These are phyloP conservation scores for Priceomyces fermenticarens DNA, from an alignment of 805 yeast species.

Conservation along the genomic window DNA sequence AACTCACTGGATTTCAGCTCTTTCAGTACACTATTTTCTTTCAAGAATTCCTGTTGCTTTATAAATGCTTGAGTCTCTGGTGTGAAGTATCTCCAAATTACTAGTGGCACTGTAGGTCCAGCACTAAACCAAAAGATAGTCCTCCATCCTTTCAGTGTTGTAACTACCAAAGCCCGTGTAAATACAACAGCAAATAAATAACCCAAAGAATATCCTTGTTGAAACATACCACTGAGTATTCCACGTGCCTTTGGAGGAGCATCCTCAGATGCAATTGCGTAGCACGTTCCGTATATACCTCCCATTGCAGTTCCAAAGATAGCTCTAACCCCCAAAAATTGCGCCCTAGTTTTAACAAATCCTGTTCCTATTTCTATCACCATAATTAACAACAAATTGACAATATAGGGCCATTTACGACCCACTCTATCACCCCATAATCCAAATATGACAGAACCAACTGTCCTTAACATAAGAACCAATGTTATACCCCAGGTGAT, in stretches of 20 bases:
- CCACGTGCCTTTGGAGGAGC: slow-evolving; percentile 55
- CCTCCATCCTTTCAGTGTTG: slow-evolving; percentile 55
- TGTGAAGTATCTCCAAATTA: slow-evolving; percentile 27
- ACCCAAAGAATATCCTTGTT: slow-evolving; percentile 78
- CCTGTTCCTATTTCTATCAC: slow-evolving; percentile 63
- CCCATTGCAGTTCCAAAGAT: slow-evolving; percentile 60
- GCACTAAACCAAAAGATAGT: slow-evolving; percentile 68
- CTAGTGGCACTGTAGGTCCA: slow-evolving; percentile 43
- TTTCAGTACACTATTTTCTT: slow-evolving; percentile 6
- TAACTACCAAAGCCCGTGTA: slow-evolving; percentile 58
- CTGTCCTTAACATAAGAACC: slow-evolving; percentile 9
- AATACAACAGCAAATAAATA: slow-evolving; percentile 63
- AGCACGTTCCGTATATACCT: slow-evolving; percentile 53
- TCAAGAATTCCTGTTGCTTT: slow-evolving; percentile 25
- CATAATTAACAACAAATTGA: slow-evolving; percentile 45
- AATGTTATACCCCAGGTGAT: slow-evolving; percentile 60
- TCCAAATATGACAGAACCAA: slow-evolving; percentile 62
- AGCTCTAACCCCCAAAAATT: slow-evolving; percentile 62
- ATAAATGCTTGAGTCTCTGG: slow-evolving; percentile 52
- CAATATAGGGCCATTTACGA: slow-evolving; percentile 55
- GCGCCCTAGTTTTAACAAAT: slow-evolving; percentile 52
- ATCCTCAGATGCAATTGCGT: slow-evolving; percentile 53
- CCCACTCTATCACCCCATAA: slow-evolving; percentile 59
- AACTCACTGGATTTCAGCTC: slow-evolving; percentile 12
- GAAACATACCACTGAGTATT: slow-evolving; percentile 64